Conservation (phyloP, 768 basidiomycete species). For the Russula sp. region DNA sequence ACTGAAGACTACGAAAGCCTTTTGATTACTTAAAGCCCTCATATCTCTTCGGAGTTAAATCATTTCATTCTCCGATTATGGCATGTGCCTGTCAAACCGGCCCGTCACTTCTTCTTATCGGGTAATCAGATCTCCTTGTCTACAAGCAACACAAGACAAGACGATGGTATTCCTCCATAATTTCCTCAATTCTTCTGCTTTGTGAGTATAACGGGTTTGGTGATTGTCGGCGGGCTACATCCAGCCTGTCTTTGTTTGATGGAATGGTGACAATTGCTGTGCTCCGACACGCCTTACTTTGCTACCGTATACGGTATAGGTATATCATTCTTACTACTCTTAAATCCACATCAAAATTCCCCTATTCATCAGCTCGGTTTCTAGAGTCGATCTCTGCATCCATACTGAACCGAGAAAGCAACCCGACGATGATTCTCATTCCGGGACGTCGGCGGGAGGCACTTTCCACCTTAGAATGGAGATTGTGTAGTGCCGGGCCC, state of each 20-base stretch:
- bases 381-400: background rate
- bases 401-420: background rate
- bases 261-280: background rate
- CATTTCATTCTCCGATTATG: slow-evolving; percentile 10
- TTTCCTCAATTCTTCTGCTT: background rate
- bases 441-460: background rate
- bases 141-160: background rate
- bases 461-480: slow-evolving; percentile 1
- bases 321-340: background rate
- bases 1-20: background rate
- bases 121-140: slow-evolving; percentile 9
- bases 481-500: background rate
- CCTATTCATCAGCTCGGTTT: background rate
- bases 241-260: background rate
- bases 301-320: background rate
- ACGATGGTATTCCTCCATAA: background rate
- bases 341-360: background rate
- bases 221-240: background rate
- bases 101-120: slow-evolving; percentile 18
- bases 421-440: background rate
- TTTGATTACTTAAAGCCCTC: slow-evolving; percentile 16
- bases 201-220: background rate
- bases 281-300: background rate
- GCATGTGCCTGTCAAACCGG: slow-evolving; percentile 16
- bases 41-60: slow-evolving; percentile 11